Conservation (phyloP, 1,284 basidiomycete genomes). For the Microbotryum lychnidis-dioicae region DNA sequence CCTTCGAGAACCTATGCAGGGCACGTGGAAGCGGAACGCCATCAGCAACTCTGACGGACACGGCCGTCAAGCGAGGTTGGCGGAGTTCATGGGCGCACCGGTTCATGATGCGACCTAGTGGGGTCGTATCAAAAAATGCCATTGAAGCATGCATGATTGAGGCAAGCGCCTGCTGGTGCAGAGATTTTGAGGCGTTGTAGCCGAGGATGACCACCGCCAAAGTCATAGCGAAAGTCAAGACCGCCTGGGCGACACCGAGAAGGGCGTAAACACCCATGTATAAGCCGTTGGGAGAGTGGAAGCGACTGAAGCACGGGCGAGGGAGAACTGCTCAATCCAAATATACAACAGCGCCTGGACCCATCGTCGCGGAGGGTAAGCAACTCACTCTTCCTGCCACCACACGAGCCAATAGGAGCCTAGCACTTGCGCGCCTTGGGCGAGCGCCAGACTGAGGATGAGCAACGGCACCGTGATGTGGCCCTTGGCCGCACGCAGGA, state of each 20-base stretch:
- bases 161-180: conserved; percentile 49
- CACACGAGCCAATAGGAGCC: conserved; percentile 43
- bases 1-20: not conserved
- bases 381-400: conserved; percentile 36
- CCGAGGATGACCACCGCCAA: conserved; percentile 25
- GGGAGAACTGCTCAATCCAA: not conserved
- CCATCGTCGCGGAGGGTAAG: conserved; percentile 25
- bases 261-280: conserved; percentile 66
- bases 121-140: conserved; percentile 74
- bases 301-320: conserved; percentile 36
- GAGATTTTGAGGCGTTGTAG: conserved; percentile 27
- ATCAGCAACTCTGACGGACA: conserved; percentile 26
- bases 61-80: conserved; percentile 27
- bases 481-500: conserved; percentile 58
- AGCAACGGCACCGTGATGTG: conserved; percentile 52
- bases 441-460: conserved; percentile 51
- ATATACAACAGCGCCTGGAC: conserved; percentile 7
- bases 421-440: conserved; percentile 54
- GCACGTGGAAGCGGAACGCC: too few species aligned
- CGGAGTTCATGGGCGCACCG: conserved; percentile 37
- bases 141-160: conserved; percentile 61
- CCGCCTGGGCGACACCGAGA: conserved; percentile 50
- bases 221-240: conserved; percentile 55
- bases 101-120: conserved; percentile 77
- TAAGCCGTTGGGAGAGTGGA: conserved; percentile 39